Evolutionary conservation across 345 rosid species (phyloP).

Genomic region (Salix exigua): DNA sequence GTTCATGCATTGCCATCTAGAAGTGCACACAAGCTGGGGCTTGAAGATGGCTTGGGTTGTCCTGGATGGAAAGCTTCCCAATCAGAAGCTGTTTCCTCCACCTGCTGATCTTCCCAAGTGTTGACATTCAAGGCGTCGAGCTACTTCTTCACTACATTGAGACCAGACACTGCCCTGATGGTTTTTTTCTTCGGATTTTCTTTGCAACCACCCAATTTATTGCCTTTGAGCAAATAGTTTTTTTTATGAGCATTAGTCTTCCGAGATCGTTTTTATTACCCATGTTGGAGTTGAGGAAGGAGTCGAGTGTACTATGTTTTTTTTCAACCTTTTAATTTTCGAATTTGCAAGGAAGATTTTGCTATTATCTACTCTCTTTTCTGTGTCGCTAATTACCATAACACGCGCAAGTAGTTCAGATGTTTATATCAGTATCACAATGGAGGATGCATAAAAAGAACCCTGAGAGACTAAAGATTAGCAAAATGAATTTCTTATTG

Average conservation of each 20-base stretch:
- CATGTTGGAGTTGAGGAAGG: neutral
- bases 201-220: neutral
- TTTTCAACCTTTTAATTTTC: no score
- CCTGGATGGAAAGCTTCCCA: neutral
- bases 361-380: no score
- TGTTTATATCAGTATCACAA: no score
- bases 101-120: conserved; percentile 3
- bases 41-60: conserved; percentile 1
- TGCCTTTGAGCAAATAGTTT: neutral
- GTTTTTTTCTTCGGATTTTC: neutral
- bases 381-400: no score
- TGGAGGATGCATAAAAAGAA: no score
- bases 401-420: no score
- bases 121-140: neutral
- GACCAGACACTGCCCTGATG: neutral
- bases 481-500: no score
- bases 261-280: neutral
- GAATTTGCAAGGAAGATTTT: no score
- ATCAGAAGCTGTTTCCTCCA: conserved; percentile 1
- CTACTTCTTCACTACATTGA: neutral
- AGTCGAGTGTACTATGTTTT: no score
- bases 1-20: conserved; percentile 5
- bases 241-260: neutral
- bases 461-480: no score
- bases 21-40: conserved; percentile 2